phyloP scores from a whole-genome alignment of 768 basidiomycete genomes.

The Mycena galopus region DNA sequence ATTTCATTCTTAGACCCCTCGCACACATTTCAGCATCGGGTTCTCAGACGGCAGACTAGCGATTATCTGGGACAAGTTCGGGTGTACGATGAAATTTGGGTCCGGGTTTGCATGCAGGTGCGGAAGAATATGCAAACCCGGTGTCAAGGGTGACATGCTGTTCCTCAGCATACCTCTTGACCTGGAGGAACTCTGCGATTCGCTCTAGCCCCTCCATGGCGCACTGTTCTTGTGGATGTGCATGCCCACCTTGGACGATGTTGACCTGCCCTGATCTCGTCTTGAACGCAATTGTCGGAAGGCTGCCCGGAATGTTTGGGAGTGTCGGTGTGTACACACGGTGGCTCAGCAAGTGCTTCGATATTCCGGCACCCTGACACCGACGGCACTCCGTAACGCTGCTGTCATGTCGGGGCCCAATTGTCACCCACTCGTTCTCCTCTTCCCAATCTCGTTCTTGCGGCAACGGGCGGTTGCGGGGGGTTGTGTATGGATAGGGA shows the following conservation, averaged over 20 bases:
- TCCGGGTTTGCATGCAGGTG: too few relatives aligned
- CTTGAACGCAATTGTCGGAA: not conserved
- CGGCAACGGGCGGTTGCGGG: too few relatives aligned
- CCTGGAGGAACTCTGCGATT: not conserved
- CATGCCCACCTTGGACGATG: not conserved
- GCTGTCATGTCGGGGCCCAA: not conserved
- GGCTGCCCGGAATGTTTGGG: not conserved
- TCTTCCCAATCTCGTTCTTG: not conserved
- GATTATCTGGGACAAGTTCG: conserved; percentile 33
- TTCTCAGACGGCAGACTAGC: conserved; percentile 26
- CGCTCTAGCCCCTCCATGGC: not conserved
- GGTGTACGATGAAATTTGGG: too few relatives aligned
- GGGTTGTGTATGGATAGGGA: too few relatives aligned
- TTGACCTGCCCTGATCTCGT: not conserved
- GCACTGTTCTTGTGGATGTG: not conserved
- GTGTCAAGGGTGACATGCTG: not conserved
- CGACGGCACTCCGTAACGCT: not conserved
- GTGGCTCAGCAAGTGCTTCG: too few relatives aligned
- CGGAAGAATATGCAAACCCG: not conserved
- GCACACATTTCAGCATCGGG: too few relatives aligned
- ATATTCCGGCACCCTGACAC: too few relatives aligned
- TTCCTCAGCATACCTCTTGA: not conserved
- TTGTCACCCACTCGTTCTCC: not conserved
- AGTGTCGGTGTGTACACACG: too few relatives aligned
- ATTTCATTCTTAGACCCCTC: too few relatives aligned